Percentiles rank a stretch among this genome's conserved stretches.
These are phyloP conservation scores for Fusarium subglutinans DNA, from an alignment of 2,329 filamentous ascomycete species.

Conservation along the genomic window DNA sequence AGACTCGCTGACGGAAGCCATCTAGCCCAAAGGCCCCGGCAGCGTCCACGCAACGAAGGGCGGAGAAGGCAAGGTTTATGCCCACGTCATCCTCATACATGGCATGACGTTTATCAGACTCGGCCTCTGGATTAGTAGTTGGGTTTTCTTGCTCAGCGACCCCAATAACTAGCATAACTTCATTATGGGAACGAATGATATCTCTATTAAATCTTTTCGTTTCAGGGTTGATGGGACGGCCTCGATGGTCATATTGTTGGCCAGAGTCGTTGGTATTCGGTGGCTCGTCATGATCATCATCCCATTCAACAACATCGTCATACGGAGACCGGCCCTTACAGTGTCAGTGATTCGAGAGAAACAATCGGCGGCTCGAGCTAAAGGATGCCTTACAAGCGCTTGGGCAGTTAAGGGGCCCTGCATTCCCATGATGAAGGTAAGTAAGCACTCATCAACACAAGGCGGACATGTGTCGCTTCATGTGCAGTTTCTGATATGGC, in stretches of 20 bases:
- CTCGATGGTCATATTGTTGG: constrained; percentile 65
- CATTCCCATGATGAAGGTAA: constrained; percentile 57
- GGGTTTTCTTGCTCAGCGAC: constrained; percentile 67
- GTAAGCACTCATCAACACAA: constrained; percentile 6
- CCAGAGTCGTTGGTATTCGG: constrained; percentile 38
- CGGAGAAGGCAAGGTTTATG: constrained; percentile 48
- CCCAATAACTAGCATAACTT: constrained; percentile 71
- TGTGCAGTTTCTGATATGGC: background rate
- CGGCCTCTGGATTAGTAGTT: constrained; percentile 50
- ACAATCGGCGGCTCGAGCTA: background rate
- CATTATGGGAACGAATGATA: constrained; percentile 68
- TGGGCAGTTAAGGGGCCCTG: constrained; percentile 66
- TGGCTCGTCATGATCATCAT: constrained; percentile 46
- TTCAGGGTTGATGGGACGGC: constrained; percentile 64
- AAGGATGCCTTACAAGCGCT: constrained; percentile 57
- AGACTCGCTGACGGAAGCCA: constrained; percentile 63
- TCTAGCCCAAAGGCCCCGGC: constrained; percentile 62
- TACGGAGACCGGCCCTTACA: constrained; percentile 67
- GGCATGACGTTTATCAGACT: constrained; percentile 55
- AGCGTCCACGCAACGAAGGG: constrained; percentile 49
- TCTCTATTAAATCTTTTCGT: constrained; percentile 65
- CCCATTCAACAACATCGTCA: constrained; percentile 63
- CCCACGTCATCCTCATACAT: constrained; percentile 60
- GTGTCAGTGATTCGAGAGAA: constrained; percentile 1
- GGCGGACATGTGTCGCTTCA: background rate